Base-by-base conservation (phyloP, 306 rosid genomes). In the Inga laurina region DNA sequence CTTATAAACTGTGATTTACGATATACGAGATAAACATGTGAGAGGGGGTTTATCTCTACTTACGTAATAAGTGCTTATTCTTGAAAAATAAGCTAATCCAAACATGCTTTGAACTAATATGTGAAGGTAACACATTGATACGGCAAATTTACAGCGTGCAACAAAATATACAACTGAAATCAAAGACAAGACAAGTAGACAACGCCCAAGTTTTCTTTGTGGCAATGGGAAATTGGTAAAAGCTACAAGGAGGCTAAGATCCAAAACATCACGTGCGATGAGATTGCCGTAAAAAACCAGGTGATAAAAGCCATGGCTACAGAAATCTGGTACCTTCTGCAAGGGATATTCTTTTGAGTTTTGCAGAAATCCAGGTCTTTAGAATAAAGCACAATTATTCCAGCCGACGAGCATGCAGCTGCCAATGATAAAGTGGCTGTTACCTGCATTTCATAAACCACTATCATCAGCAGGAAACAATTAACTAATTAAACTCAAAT, bases 201-300 rank as follows among this genome's bases (percentile, higher is more conserved):
- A 82, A 57, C 69, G 72, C 46, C 76, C 72, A 66, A 71, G 69
- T 56, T 72, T 79, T 76, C 14, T 45, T 72, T 78, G 77, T 48
- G 79, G 85, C 80, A 59, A 24, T 72, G 57, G 43, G 46, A 86
- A 84, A 76, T n/a, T 85, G 82, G 76, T 18, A 45, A 13, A 30
- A 75, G 85, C 91, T 93, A 96, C 82, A 85, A 91, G 2, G 93
- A 90, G 64, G 92, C 91, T 82, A 90, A 85, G 85, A 96, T 92
- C 99, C 99, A 92, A 82, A 93, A 89, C 97, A 92, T 96, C 76
- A 96, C 97, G 85, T 93, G 94, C 0, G 94, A 94, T 48, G 99
- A 96, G 81, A 92, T 59, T 52, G 97, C 94, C 24, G 87, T 85
- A 76, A 92, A 89, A 86, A 87, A 80, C 98, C 99, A 93, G 81